Evolutionary conservation across 2,329 filamentous ascomycete genomes (phyloP).

Genomic region (Trichoderma harzianum): DNA sequence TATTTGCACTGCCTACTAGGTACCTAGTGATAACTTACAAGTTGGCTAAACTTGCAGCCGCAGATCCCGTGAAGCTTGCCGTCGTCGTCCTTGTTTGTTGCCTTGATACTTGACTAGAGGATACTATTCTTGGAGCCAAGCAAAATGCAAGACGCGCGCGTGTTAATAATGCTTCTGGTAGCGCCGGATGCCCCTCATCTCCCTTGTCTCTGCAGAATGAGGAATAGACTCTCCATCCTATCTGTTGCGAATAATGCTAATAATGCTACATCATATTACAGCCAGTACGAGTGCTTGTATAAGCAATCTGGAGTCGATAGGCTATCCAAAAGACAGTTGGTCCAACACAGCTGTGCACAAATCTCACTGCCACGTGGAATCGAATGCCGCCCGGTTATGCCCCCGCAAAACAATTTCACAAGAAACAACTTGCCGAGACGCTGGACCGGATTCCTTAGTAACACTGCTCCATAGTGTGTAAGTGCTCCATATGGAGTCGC

Average conservation of each 20-base stretch:
- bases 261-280: background rate
- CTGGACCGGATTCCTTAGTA: background rate
- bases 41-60: background rate
- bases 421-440: background rate
- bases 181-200: background rate
- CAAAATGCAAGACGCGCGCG: background rate
- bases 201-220: background rate
- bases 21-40: no score
- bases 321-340: background rate
- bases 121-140: background rate
- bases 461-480: background rate
- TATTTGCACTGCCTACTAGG: background rate
- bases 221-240: background rate
- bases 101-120: background rate
- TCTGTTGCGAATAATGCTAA: background rate
- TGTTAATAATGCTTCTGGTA: background rate
- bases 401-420: background rate
- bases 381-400: background rate
- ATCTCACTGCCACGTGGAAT: background rate
- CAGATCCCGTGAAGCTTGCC: background rate
- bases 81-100: background rate
- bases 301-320: background rate
- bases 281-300: background rate
- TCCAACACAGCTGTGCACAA: background rate
- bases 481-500: background rate